Conservation (phyloP, 2,329 filamentous ascomycete species). For the Neofusicoccum parvum region DNA sequence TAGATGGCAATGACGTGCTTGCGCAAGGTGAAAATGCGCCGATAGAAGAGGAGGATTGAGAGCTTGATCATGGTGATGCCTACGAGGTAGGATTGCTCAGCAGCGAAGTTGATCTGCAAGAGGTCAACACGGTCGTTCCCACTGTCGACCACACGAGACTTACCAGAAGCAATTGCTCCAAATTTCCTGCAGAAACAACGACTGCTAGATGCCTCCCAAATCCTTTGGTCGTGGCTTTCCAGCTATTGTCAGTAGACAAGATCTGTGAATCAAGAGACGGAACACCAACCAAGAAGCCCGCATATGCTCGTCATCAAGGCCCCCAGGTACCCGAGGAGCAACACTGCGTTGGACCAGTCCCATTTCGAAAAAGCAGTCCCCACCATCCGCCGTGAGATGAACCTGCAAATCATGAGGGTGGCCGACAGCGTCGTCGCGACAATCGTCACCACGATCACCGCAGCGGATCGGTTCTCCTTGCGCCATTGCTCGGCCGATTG, state of each 20-base stretch:
- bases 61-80: conserved; percentile 33
- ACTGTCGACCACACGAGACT: background rate
- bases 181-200: background rate
- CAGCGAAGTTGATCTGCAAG: conserved; percentile 31
- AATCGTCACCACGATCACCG: background rate
- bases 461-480: background rate
- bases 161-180: background rate
- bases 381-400: conserved; percentile 10
- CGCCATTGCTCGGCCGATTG: background rate
- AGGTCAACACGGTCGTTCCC: background rate
- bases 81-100: conserved; percentile 32
- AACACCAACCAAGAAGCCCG: background rate
- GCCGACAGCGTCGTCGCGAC: conserved; percentile 6
- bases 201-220: conserved; percentile 6
- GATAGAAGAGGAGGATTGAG: conserved; percentile 35
- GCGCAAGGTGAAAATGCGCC: conserved; percentile 31
- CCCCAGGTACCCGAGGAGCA: background rate
- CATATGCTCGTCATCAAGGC: background rate
- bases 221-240: background rate
- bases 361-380: background rate
- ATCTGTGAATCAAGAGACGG: background rate
- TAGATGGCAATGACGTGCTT: conserved; percentile 29
- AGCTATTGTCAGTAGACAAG: background rate
- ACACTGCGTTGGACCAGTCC: conserved; percentile 2
- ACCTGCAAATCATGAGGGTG: background rate